Conservation (phyloP, 768 basidiomycete genomes). For the Mycena filopes region DNA sequence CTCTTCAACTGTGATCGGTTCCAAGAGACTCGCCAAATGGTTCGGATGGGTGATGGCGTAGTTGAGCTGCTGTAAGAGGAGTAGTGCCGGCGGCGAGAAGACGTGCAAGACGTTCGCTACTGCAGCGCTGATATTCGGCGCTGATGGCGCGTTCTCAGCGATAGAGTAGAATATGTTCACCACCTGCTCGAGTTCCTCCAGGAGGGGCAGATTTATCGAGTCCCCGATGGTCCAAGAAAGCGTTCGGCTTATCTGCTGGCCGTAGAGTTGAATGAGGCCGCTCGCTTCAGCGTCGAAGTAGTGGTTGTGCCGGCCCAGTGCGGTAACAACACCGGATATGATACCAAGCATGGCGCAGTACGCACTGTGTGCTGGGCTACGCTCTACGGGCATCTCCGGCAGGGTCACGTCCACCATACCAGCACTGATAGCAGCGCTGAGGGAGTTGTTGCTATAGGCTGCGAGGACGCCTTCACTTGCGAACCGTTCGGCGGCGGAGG, state of each 20-base stretch:
- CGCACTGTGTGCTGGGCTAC: conserved; percentile 80
- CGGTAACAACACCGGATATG: conserved; percentile 74
- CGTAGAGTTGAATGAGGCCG: conserved; percentile 86
- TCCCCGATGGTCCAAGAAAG: conserved; percentile 87
- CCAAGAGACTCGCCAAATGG: conserved; percentile 82
- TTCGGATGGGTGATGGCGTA: conserved; percentile 93
- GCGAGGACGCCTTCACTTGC: conserved; percentile 85
- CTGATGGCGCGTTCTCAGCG: conserved; percentile 63
- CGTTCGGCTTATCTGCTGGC: conserved; percentile 80
- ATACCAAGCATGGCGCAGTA: conserved; percentile 90
- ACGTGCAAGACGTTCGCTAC: conserved; percentile 73
- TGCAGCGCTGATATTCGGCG: conserved; percentile 58
- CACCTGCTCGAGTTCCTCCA: conserved; percentile 88
- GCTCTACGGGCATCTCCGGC: conserved; percentile 77
- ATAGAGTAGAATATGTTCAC: conserved; percentile 83
- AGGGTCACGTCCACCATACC: conserved; percentile 76
- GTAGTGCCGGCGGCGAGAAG: conserved; percentile 74
- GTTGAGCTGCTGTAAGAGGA: conserved; percentile 87
- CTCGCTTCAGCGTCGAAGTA: conserved; percentile 89
- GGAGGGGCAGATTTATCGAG: conserved; percentile 74
- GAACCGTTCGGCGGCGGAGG: conserved; percentile 83
- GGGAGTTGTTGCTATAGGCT: conserved; percentile 85
- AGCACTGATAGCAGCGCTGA: conserved; percentile 79
- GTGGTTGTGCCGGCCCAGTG: conserved; percentile 72
- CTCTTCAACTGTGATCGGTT: conserved; percentile 84